Base-by-base conservation (phyloP, 805 yeast genomes). In the Candida bentonensis region DNA sequence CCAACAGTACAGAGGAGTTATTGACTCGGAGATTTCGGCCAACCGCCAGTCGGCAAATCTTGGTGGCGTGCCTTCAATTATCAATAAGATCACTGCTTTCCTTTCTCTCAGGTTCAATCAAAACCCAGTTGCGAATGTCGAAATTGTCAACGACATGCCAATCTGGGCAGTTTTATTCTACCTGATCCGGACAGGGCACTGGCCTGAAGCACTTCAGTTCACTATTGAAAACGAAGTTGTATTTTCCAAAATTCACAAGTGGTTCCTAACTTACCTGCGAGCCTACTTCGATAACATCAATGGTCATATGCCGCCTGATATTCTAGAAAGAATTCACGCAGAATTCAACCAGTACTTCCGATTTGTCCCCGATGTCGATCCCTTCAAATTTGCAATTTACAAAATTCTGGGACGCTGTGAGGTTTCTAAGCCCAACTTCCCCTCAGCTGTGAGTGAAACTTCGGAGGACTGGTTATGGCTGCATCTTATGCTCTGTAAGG, bases 401-500 rank as follows among this genome's bases (percentile, higher is more conserved):
- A 89, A 92, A 62, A 72, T 92, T 22, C 73, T 89, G 46, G 97
- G 97, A n/a, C 80, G 92, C 60, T 86, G 96, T 61, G 76, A 72
- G 79, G 79, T 64, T 57, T 30, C 45, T 28, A 81, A 56, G 67
- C 82, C 41, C 70, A 79, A 61, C 77, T 78, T 61, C 66, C 74
- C 49, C 65, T 88, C 53, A 77, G 94, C 28, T 60, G 78, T 89
- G 23, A 73, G 82, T 30, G 63, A 78, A 28, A 83, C 94, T 47
- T 75, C 88, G 41, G 97, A 89, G 61, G 97, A 89, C 64, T 89
- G 97, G 97, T 61, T 89, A 42, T 89, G 98, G 98, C 76, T 83
- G 58, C 96, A 92, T 62, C 70, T 92, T 46, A 72, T 78, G 62
- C 69, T 89, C 23, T 76, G 83, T 15, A 74, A 78, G 45, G 89